Conservation (phyloP, 192 early-diverging fungal genomes). For the Geranomyces michiganensis region DNA sequence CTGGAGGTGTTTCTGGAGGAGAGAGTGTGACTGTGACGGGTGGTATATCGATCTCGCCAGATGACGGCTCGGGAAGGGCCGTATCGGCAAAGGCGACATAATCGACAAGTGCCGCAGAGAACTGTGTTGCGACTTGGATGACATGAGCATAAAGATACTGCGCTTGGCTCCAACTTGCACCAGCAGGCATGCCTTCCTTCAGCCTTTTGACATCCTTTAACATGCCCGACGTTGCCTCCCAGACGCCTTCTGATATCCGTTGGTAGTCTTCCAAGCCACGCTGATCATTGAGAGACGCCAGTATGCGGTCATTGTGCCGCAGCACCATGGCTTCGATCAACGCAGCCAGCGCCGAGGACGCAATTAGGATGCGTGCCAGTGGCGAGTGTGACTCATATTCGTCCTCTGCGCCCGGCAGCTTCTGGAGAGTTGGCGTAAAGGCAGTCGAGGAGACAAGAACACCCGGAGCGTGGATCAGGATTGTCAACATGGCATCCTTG, state of each 20-base stretch:
- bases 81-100: slow-evolving; percentile 30
- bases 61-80: neutral
- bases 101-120: slow-evolving; percentile 6
- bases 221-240: slow-evolving; percentile 30
- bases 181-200: slow-evolving; percentile 24
- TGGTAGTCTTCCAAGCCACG: slow-evolving; percentile 29
- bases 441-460: slow-evolving; percentile 20
- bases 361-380: slow-evolving; percentile 21
- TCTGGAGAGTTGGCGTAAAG: neutral
- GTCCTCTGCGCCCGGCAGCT: neutral
- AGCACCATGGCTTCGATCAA: slow-evolving; percentile 32
- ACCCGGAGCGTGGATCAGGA: slow-evolving; percentile 30
- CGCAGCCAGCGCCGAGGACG: slow-evolving; percentile 29
- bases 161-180: slow-evolving; percentile 9
- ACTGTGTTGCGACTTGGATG: slow-evolving; percentile 9
- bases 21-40: neutral
- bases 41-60: too few relatives aligned
- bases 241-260: slow-evolving; percentile 20
- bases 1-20: slow-evolving; percentile 3
- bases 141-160: slow-evolving; percentile 10
- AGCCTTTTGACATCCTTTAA: slow-evolving; percentile 28
- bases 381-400: neutral
- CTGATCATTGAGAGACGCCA: slow-evolving; percentile 3
- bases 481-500: slow-evolving; percentile 26
- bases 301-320: slow-evolving; percentile 26